Conservation (phyloP, 2,329 filamentous ascomycete genomes). For the Stemphylium beticola region DNA sequence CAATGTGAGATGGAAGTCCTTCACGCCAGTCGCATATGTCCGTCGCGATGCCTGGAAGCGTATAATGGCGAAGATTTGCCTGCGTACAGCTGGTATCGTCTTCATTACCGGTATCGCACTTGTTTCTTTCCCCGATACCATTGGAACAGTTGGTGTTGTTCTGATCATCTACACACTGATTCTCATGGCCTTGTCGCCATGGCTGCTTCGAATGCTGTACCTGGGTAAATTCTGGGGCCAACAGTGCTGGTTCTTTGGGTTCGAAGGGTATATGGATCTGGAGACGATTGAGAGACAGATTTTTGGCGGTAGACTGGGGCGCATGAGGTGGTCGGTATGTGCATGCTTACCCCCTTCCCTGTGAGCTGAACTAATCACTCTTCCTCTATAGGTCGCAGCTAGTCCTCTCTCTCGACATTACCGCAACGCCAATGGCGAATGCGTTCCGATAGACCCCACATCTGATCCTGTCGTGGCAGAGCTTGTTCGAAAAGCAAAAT, state of each 20-base stretch:
- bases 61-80: constrained; percentile 21
- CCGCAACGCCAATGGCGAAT: constrained; percentile 36
- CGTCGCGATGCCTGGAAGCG: constrained; percentile 38
- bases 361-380: too few relatives aligned
- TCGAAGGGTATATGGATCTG: constrained; percentile 52
- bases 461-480: constrained; percentile 26
- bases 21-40: constrained; percentile 43
- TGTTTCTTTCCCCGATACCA: background rate
- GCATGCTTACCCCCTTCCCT: background rate
- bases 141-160: constrained; percentile 9
- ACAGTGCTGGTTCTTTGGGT: constrained; percentile 54
- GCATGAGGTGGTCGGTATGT: constrained; percentile 48
- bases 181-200: constrained; percentile 42
- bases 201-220: constrained; percentile 47
- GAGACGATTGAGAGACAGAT: constrained; percentile 48
- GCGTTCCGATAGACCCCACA: constrained; percentile 43
- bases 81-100: constrained; percentile 27
- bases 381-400: constrained; percentile 9
- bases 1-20: constrained; percentile 53
- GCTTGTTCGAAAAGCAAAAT: constrained; percentile 31
- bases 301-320: constrained; percentile 46
- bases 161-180: constrained; percentile 35
- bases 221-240: constrained; percentile 50
- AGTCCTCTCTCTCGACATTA: constrained; percentile 45
- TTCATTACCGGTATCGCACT: constrained; percentile 25